Base-by-base conservation (phyloP, 1,284 basidiomycete species). In the Phaffia rhodozyma region DNA sequence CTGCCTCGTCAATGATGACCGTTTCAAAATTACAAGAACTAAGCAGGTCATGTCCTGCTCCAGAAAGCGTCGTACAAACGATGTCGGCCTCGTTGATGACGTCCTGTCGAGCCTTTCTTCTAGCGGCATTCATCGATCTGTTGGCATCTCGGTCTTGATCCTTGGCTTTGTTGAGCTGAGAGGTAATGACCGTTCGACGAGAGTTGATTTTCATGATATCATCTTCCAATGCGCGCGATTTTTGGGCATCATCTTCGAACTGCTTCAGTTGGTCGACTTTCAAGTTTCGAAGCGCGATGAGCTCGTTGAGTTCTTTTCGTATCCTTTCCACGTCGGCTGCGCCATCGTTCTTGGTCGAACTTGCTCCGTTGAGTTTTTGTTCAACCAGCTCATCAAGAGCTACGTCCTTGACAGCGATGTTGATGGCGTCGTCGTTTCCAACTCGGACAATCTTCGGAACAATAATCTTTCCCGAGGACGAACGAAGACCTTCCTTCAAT, bases 1-100 rank as follows among this genome's bases (percentile, higher is more conserved):
- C 94, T 0, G 96, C 96, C 75, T 99, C 96, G 72, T 99, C 96
- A 68, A 98, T 96, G 71, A 99, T 86, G 67, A 98, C 84, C 74
- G 96, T 91, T 70, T 97, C 92, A 72, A 97, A 97, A 61, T 92
- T 87, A 69, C 91, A 84, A 20, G 84, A 79, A 63, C 87, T 84
- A 58, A 99, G 79, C 61, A 83, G 82, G 51, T 97, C 92, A 70
- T 97, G 90, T 1, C 94, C 96, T 7, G 93, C 83, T 38, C 92
- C 92, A 3, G 91, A 91, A 7, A 99, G 80, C 0, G 96, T 99
- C 34, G 86, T 82, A 73, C 96, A 99, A 65, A 99, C 88, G 38
- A 99, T 86, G 72, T 98, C 92, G 1, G 91, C 90, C 67, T 90
- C 86, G 56, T 82, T 79, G 47, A 97, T 79, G n/a, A 94, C 82